These are phyloP conservation scores for Chaetomium sp. DNA, from an alignment of 2,329 filamentous ascomycete species.

Conservation along the genomic window DNA sequence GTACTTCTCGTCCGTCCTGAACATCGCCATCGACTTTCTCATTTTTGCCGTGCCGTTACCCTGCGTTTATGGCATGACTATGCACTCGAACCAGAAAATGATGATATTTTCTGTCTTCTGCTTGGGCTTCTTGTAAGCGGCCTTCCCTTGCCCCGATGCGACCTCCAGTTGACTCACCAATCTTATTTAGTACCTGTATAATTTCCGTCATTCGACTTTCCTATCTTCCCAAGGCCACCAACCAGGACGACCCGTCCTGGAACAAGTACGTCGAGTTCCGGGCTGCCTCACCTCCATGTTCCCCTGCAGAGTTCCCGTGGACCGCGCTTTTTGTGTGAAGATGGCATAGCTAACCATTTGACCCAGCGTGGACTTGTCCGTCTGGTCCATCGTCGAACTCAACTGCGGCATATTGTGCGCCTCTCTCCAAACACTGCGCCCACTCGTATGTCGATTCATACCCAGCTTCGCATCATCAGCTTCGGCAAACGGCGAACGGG, in stretches of 20 bases:
- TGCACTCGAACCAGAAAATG: conserved; percentile 22
- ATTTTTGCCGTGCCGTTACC: conserved; percentile 26
- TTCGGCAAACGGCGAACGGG: not conserved
- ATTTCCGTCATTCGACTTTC: conserved; percentile 28
- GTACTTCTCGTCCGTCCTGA: conserved; percentile 27
- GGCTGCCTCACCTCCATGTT: no score
- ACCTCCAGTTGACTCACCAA: not conserved
- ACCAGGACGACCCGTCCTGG: conserved; percentile 25
- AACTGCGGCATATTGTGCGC: conserved; percentile 27
- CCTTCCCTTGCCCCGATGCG: not conserved
- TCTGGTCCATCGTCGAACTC: conserved; percentile 29
- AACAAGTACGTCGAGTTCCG: conserved; percentile 18
- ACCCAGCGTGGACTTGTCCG: conserved; percentile 23
- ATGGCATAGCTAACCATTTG: no score
- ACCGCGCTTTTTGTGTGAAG: no score
- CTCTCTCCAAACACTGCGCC: conserved; percentile 27
- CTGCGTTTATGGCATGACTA: conserved; percentile 20
- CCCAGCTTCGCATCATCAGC: not conserved
- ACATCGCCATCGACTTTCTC: conserved; percentile 25
- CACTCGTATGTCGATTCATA: conserved; percentile 15
- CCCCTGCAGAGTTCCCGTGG: no score
- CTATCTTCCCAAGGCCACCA: conserved; percentile 21
- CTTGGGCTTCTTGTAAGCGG: conserved; percentile 23
- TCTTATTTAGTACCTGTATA: conserved; percentile 19
- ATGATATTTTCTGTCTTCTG: conserved; percentile 21